Conservation (phyloP, 2,329 filamentous ascomycete species). For the Tolypocladium inflatum region DNA sequence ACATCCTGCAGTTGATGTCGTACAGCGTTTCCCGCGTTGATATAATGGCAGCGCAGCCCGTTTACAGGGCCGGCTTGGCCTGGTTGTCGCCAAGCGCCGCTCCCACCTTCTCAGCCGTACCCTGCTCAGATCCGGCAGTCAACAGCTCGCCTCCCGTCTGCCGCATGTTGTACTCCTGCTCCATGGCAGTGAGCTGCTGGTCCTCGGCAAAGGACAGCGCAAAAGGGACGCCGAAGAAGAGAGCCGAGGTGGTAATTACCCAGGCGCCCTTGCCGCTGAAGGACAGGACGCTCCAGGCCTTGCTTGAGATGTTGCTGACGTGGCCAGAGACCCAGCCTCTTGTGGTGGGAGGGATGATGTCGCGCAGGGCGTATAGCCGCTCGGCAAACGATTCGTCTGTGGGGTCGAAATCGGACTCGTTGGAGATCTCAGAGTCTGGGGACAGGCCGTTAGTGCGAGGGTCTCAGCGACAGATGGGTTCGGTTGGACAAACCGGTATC, state of each 20-base stretch:
- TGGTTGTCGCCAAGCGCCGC: slow-evolving; percentile 37
- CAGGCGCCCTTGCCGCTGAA: slow-evolving; percentile 83
- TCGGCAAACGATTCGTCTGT: slow-evolving; percentile 52
- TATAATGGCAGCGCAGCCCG: background rate
- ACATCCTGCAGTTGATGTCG: slow-evolving; percentile 4
- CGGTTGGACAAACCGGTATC: slow-evolving; percentile 63
- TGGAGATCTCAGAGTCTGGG: slow-evolving; percentile 74
- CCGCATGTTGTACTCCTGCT: slow-evolving; percentile 94
- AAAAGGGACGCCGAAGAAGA: slow-evolving; percentile 88
- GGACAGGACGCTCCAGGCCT: slow-evolving; percentile 44
- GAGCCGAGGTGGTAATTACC: slow-evolving; percentile 81
- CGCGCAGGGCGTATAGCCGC: slow-evolving; percentile 61
- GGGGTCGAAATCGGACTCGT: slow-evolving; percentile 62
- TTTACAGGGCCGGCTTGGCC: slow-evolving; percentile 43
- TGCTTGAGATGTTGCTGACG: slow-evolving; percentile 41
- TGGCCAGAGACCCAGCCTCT: slow-evolving; percentile 58
- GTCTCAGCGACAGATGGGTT: background rate
- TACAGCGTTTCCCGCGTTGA: background rate
- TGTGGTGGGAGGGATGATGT: slow-evolving; percentile 66
- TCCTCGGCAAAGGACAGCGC: slow-evolving; percentile 90
- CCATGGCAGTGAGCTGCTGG: slow-evolving; percentile 94
- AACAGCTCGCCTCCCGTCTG: slow-evolving; percentile 73
- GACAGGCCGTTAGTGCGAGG: slow-evolving; percentile 3
- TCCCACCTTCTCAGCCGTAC: slow-evolving; percentile 39
- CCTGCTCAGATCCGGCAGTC: slow-evolving; percentile 33